phyloP scores from a whole-genome alignment of 2,329 filamentous ascomycete species.

The Gnomoniopsis sp. region DNA sequence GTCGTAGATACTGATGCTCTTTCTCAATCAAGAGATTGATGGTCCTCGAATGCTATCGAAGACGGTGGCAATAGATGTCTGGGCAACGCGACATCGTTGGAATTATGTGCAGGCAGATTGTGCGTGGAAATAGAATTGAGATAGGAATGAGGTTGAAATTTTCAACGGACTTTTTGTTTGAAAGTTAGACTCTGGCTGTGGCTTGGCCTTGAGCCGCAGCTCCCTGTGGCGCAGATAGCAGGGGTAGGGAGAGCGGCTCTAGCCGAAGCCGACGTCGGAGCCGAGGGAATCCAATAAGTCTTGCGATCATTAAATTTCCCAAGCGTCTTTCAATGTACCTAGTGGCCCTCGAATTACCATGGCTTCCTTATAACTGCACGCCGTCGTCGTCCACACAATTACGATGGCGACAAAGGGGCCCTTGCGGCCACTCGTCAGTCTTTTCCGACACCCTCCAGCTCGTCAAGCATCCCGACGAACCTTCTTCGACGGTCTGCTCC shows the following conservation, averaged over 20 bases:
- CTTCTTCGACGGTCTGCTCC: slow-evolving; percentile 19
- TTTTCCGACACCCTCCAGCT: neutral
- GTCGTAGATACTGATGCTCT: neutral
- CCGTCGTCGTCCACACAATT: neutral
- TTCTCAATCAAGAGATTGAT: neutral
- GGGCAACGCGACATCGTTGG: slow-evolving; percentile 11
- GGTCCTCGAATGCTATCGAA: slow-evolving; percentile 2
- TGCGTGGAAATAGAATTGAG: neutral
- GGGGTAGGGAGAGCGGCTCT: neutral
- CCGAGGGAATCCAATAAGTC: slow-evolving; percentile 10
- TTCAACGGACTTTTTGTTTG: slow-evolving; percentile 6
- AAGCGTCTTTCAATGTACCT: neutral
- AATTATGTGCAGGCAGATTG: neutral
- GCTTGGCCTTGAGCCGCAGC: neutral
- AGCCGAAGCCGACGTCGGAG: slow-evolving; percentile 15
- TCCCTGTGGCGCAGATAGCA: neutral
- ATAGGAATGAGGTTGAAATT: slow-evolving; percentile 9
- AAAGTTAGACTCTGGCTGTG: neutral
- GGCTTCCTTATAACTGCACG: slow-evolving; percentile 1
- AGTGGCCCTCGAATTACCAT: neutral
- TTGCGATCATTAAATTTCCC: slow-evolving; percentile 1
- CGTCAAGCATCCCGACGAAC: slow-evolving; percentile 7
- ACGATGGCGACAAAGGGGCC: slow-evolving; percentile 14
- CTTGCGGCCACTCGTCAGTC: slow-evolving; percentile 7
- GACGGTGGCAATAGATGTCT: neutral